phyloP scores from a whole-genome alignment of 441 rosid species.

The Syzygium syzygioides region DNA sequence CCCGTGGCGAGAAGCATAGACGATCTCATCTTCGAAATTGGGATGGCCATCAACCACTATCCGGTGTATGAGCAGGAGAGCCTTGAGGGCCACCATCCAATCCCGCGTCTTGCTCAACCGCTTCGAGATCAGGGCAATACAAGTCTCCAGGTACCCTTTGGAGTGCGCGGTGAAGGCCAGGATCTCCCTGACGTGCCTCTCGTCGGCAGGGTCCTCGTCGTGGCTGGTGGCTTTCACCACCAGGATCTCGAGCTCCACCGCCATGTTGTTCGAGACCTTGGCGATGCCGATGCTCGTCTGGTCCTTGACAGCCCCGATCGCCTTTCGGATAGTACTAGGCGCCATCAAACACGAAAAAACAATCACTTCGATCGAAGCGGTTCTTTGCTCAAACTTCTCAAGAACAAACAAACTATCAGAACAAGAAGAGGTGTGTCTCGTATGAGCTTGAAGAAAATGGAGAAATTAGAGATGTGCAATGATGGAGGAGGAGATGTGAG shows the following conservation, averaged over 20 bases:
- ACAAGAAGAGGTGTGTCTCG: background rate
- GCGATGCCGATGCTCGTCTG: conserved; percentile 41
- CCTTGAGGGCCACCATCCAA: conserved; percentile 42
- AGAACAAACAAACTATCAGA: background rate
- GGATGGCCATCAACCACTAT: conserved; percentile 27
- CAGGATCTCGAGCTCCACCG: conserved; percentile 38
- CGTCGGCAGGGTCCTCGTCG: conserved; percentile 36
- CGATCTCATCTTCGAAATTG: conserved; percentile 27
- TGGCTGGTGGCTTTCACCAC: conserved; percentile 43
- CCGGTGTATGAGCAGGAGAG: conserved; percentile 33
- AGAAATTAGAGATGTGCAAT: background rate
- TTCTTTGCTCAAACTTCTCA: background rate
- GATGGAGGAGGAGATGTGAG: background rate
- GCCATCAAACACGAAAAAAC: conserved; percentile 20
- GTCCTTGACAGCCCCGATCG: conserved; percentile 39
- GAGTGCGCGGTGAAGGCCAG: conserved; percentile 17
- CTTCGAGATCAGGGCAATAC: conserved; percentile 27
- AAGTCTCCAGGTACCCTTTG: conserved; percentile 26
- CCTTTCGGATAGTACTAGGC: conserved; percentile 34
- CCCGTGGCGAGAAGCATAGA: conserved; percentile 30
- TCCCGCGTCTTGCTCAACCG: conserved; percentile 34
- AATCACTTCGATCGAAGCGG: background rate
- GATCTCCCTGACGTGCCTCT: conserved; percentile 33
- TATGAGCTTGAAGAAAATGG: background rate
- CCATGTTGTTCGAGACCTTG: conserved; percentile 35